Evolutionary conservation across 257 asterid genomes (phyloP), one percentile per base, ranked within the genome.

Genomic region (Solanum microdontum): DNA sequence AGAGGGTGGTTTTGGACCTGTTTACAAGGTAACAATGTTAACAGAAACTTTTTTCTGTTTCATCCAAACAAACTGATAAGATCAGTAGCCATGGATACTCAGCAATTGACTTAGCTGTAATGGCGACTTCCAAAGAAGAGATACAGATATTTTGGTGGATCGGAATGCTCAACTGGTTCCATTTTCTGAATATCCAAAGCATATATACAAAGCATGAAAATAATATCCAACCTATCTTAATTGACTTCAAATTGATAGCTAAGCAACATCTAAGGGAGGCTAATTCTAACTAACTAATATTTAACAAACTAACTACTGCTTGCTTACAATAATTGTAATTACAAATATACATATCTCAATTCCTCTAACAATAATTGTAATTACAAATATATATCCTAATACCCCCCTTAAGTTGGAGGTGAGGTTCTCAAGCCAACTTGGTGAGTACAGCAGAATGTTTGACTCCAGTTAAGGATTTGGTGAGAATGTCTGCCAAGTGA

Each of bases 1-100:
- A 58, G 77, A 84, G 62, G 87, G 87, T 33, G 64, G 87, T 21
- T 84, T 33, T 64, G 87, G 87, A 32, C 87, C 80, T 64, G 87
- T 64, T 84, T 84, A 64, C 87, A 64, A 84, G 64, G 87, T 84
- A 84, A 76, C 34, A 5, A 76, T 39, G 33, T n/a, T 2, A 37
- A 11, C 58, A 37, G 12, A 11, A 36, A 17, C 23, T 23, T 48
- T 48, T 23, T 76, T 76, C 58, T 37, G 17, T 76, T 37, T 37
- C 2, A 26, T 11, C 55, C 33, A 76, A 37, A 23, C 14, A 23
- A 58, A 19, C 66, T 19, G 7, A 58, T 58, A 19, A 58, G 24
- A 55, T 58, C 66, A 58, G 66, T 11, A 58, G n/a, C 64, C 64
- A 55, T 55, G 64, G 64, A 55, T 6, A 55, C 24, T 55, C 24